Base-by-base conservation (phyloP, 805 yeast genomes). In the Saccharomyces cerevisiae region DNA sequence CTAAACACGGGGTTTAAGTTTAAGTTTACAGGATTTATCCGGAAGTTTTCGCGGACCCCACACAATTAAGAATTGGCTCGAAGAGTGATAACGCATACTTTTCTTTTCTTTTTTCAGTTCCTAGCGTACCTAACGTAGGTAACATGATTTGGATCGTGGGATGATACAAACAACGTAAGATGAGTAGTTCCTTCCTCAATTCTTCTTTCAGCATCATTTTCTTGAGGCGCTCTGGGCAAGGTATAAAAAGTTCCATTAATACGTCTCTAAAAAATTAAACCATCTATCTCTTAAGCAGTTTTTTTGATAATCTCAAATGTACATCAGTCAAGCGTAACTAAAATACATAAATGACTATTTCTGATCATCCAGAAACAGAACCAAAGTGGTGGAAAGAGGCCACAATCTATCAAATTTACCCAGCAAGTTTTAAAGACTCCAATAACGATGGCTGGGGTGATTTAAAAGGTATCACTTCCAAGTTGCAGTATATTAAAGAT, bases 321-420 rank as follows among this genome's bases (percentile, higher is more conserved):
- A 36, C n/a, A 36, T n/a, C 22, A 36, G 24, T 36, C 43, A n/a
- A n/a, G n/a, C 43, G 17, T 36, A 36, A 36, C n/a, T 2, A 3
- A 6, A 36, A n/a, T n/a, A 36, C 10, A 36, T 31, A 31, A 31
- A 29, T 29, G 31, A 29, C 31, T 29, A 10, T 29, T 29, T 29
- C 31, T 29, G 31, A 29, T 29, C 31, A 29, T 29, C 31, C 31
- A 29, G 31, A 29, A 10, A 29, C 31, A 3, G 31, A 29, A 29
- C 3, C 6, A 4, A 47, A 47, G 48, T 63, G 83, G 85, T 81
- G 84, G 84, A 79, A 80, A 67, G 78, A 79, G 61, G 78, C 81
- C 50, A 65, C 76, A 17, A 73, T 81, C n/a, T 81, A 29, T 29
- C 31, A 29, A 29, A 29, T 29, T 9, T 29, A 29, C 31, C 31